A percentile compares a stretch with the other conserved stretches of the same genome.
Evolutionary conservation across 1,139 yeast genomes (phyloP).

Genomic region (Lodderomyces theae): DNA sequence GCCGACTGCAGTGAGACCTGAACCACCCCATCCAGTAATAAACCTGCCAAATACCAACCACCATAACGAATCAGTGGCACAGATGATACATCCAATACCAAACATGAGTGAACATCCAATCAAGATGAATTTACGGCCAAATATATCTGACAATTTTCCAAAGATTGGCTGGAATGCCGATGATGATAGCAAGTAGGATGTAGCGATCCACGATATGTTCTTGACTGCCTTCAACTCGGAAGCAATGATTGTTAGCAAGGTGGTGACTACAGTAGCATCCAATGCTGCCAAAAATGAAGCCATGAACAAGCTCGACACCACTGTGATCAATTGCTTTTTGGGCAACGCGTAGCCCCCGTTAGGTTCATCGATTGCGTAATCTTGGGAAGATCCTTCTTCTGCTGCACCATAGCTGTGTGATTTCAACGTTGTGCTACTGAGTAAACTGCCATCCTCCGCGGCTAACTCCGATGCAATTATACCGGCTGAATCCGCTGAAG

Average conservation of each 20-base stretch:
- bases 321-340: constrained; percentile 26
- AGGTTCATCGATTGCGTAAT: constrained; percentile 19
- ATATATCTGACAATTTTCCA: constrained; percentile 83
- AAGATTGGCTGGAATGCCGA: constrained; percentile 65
- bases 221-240: constrained; percentile 41
- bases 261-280: constrained; percentile 46
- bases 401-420: constrained; percentile 16
- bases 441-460: constrained; percentile 35
- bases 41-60: constrained; percentile 57
- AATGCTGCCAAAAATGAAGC: constrained; percentile 43
- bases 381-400: constrained; percentile 5
- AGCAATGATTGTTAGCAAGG: constrained; percentile 41
- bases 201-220: constrained; percentile 48
- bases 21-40: constrained; percentile 57
- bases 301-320: constrained; percentile 37
- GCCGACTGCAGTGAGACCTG: constrained; percentile 50
- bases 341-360: constrained; percentile 34
- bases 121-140: constrained; percentile 60
- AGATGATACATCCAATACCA: constrained; percentile 39
- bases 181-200: constrained; percentile 40
- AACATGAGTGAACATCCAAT: constrained; percentile 36
- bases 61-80: constrained; percentile 39
- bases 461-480: constrained; percentile 48
- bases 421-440: constrained; percentile 10
- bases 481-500: constrained; percentile 46